Base-by-base conservation (phyloP, 164 flowering plant species). In the Buxus sempervirens region DNA sequence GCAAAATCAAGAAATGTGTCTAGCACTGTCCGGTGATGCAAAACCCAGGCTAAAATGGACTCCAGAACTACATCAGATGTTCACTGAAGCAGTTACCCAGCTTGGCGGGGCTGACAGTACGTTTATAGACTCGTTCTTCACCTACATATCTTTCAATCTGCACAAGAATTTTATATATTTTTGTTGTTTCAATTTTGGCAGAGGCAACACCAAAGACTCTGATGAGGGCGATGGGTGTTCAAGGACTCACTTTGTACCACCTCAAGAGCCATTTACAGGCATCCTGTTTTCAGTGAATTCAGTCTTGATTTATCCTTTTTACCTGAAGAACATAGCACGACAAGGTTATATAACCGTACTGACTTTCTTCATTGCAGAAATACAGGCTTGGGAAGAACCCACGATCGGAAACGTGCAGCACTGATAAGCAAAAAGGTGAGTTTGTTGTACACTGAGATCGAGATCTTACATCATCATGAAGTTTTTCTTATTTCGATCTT, bases 41-140 rank as follows among this genome's bases (percentile, higher is more conserved):
- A 91, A 91, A 68, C 97, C 97, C 18, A 85, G 97, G 71, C 73
- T 89, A 21, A 91, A 88, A 77, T 91, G 97, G 95, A 91, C 93
- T 72, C 81, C 85, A 14, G 95, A 89, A 53, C 90, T 91, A 71
- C 97, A 91, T 59, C 88, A 81, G 21, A 76, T 85, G 60, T 91
- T 91, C 66, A 72, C 84, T 51, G 93, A 86, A 38, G 91, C 90
- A 0, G 81, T 85, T 53, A 55, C 72, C 64, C 88, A 88, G 60
- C 90, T 91, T 62, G 97, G 97, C 41, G 94, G 97, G 0, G 76
- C 93, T 61, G 89, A 89, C 42, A 89, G 95, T 87, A 60, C 42
- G 73, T 77, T 24, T 67, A 22, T 25, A 25, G 13, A 38, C 0
- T 74, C 7, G 38, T 75, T 5, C 21, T 49, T 26, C 20, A 53